phyloP scores from a whole-genome alignment of 108 stramenopile genomes.

The Hondaea fermentalgiana region DNA sequence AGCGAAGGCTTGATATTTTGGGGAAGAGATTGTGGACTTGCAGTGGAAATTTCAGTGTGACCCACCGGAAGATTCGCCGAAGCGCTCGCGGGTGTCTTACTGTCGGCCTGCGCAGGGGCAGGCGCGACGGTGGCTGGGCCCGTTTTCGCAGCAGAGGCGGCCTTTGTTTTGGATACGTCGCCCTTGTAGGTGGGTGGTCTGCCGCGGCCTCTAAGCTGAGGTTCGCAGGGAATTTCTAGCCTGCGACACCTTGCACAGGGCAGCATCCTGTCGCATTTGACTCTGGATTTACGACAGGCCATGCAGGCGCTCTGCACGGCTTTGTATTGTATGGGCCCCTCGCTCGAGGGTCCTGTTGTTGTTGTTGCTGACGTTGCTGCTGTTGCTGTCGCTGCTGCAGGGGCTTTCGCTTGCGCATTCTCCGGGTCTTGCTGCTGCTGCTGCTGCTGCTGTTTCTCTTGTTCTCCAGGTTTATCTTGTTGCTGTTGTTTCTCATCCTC shows the following conservation, averaged over 20 bases:
- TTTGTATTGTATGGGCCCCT: background rate
- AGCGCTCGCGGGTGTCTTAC: background rate
- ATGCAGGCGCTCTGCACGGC: background rate
- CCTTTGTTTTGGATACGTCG: background rate
- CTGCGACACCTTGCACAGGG: background rate
- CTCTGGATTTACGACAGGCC: background rate
- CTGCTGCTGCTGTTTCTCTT: background rate
- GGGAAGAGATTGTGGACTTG: background rate
- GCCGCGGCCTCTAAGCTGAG: background rate
- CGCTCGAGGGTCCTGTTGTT: background rate
- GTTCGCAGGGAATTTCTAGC: background rate
- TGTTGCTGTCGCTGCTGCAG: background rate
- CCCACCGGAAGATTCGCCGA: background rate
- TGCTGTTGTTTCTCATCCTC: background rate
- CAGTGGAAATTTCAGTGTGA: background rate
- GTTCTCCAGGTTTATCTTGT: background rate
- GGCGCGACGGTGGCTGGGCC: no score
- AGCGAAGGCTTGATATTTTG: background rate
- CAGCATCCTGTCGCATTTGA: background rate
- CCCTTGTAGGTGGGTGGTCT: background rate
- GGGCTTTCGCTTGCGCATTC: background rate
- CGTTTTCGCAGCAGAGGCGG: background rate
- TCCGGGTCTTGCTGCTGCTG: background rate
- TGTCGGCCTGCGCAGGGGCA: background rate
- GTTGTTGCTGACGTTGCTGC: background rate